Percentiles rank a stretch among this genome's conserved stretches.
These are phyloP conservation scores for Tulasnella sp. DNA, from an alignment of 768 basidiomycete genomes.

Conservation along the genomic window DNA sequence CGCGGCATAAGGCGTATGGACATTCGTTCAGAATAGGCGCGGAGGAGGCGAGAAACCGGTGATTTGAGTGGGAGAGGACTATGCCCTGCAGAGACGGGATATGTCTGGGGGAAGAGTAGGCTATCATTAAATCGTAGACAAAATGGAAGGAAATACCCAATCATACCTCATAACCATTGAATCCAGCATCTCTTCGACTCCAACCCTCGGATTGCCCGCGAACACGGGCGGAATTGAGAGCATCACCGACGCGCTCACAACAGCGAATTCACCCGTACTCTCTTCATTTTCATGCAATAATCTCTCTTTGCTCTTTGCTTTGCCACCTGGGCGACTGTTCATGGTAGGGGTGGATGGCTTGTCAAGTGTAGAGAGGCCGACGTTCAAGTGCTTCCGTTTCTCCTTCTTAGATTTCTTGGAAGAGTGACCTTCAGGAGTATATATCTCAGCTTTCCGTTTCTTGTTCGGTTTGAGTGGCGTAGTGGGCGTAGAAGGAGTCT, in stretches of 20 bases:
- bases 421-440: slow-evolving; percentile 8
- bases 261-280: slow-evolving; percentile 40
- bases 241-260: slow-evolving; percentile 52
- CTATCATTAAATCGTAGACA: background rate
- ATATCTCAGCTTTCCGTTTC: slow-evolving; percentile 1
- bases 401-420: slow-evolving; percentile 27
- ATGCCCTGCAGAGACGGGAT: slow-evolving; percentile 80
- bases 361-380: background rate
- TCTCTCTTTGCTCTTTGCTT: slow-evolving; percentile 33
- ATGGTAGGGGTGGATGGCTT: slow-evolving; percentile 11
- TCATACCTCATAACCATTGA: slow-evolving; percentile 90
- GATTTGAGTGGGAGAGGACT: slow-evolving; percentile 73
- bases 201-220: slow-evolving; percentile 55
- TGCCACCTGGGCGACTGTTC: no score
- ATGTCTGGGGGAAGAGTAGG: slow-evolving; percentile 43
- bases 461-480: slow-evolving; percentile 9
- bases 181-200: slow-evolving; percentile 83
- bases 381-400: slow-evolving; percentile 22
- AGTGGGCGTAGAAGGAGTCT: background rate
- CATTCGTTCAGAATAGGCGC: slow-evolving; percentile 71
- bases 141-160: background rate
- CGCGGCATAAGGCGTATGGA: slow-evolving; percentile 66
- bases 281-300: slow-evolving; percentile 22
- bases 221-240: slow-evolving; percentile 78
- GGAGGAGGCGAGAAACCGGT: slow-evolving; percentile 51